Evolutionary conservation across 2,329 filamentous ascomycete genomes (phyloP).

Genomic region (Pestalotiopsis sp.): DNA sequence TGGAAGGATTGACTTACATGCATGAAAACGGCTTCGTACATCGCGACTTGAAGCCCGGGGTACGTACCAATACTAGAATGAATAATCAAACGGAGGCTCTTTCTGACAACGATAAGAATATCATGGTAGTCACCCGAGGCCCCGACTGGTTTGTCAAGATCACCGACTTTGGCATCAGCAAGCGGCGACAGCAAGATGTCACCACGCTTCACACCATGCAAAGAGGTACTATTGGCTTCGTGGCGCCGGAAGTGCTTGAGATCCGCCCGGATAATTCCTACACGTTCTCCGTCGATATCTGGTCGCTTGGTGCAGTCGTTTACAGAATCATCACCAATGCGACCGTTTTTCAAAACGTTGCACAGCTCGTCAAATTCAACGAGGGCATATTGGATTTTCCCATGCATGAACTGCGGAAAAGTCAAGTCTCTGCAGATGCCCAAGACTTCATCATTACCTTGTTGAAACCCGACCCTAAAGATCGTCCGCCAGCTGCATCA

Average conservation of each 20-base stretch:
- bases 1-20: slow-evolving; percentile 19
- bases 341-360: not conserved
- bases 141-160: slow-evolving; percentile 32
- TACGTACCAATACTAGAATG: not conserved
- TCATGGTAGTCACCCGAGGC: slow-evolving; percentile 21
- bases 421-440: not conserved
- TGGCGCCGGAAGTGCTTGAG: slow-evolving; percentile 23
- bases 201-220: slow-evolving; percentile 17
- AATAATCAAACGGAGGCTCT: too few relatives aligned
- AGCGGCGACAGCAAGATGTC: slow-evolving; percentile 18
- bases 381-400: slow-evolving; percentile 2
- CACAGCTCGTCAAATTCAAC: not conserved
- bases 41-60: slow-evolving; percentile 20
- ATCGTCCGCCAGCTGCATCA: not conserved
- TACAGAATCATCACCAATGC: slow-evolving; percentile 16
- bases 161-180: slow-evolving; percentile 29
- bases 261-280: not conserved
- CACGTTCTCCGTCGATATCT: slow-evolving; percentile 26
- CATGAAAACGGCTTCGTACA: slow-evolving; percentile 20
- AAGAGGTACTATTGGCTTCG: slow-evolving; percentile 21
- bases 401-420: not conserved
- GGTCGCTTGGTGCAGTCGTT: slow-evolving; percentile 25
- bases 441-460: not conserved
- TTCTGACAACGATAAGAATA: slow-evolving; percentile 17
- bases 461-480: not conserved